Base-by-base conservation (phyloP, 2,329 filamentous ascomycete genomes). In the Cladosporium sp. region DNA sequence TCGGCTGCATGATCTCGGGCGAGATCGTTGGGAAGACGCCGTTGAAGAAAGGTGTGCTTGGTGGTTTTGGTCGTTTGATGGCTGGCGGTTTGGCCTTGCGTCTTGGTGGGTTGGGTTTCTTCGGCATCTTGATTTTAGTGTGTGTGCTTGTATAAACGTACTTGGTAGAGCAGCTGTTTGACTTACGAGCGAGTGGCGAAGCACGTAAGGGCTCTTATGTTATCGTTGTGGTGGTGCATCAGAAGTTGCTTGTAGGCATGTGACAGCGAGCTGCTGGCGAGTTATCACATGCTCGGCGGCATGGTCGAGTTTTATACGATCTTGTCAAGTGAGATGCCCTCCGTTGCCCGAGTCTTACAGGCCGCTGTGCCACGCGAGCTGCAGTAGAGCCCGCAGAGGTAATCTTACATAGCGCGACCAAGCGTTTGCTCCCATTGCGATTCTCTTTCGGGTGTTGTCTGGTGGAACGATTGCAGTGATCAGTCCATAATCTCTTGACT, bases 61-160 rank as follows among this genome's bases (percentile, higher is more conserved):
- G 52, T 32, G 28, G 28, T 32, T 15, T 30, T 30, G 24, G 49
- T 18, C 49, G 15, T 30, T 55, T 55, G 28, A 21, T 55, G 3
- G 30, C 28, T 34, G 30, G 52, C 18, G 8, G 28, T 12, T 24
- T 34, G 28, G 8, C 18, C 18, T n/a, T 55, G 18, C 8, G 15
- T 34, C 10, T 21, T 47, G n/a, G 41, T 24, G 41, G 41, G 1
- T 34, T 34, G 52, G 18, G 1, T 14, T 34, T 5, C 21, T 34
- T 55, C 52, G 52, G n/a, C 52, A 55, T 55, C 32, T 30, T 55
- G 52, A 7, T 55, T 34, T 34, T 34, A 34, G 52, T 55, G 28
- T 10, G 28, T 10, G 2, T 34, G 15, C 30, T 34, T 55, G 18
- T 18, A 21, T 55, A 30, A 2, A 55, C n/a, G 2, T 21, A 34